A percentile compares a stretch with the other conserved stretches of the same genome.
phyloP scores from a whole-genome alignment of 805 yeast genomes.

The Kazachstania psychrophila region DNA sequence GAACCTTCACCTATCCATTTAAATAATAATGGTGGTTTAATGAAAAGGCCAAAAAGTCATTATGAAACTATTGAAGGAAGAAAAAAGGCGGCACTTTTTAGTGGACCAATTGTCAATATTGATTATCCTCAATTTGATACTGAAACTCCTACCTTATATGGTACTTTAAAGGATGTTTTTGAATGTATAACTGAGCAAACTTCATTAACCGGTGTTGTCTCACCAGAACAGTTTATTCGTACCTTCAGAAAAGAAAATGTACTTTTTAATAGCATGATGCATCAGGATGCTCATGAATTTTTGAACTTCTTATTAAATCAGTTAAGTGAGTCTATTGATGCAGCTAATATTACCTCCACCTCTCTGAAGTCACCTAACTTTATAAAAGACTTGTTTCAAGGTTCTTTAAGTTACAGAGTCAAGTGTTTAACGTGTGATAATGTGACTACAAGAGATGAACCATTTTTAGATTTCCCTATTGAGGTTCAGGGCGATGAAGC shows the following conservation, averaged over 20 bases:
- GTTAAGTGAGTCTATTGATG: constrained; percentile 38
- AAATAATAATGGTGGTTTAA: not conserved
- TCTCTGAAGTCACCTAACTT: constrained; percentile 31
- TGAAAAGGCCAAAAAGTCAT: not conserved
- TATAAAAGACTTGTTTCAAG: constrained; percentile 72
- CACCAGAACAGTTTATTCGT: constrained; percentile 66
- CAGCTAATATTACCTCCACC: constrained; percentile 13
- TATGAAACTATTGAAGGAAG: constrained; percentile 50
- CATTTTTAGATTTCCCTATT: constrained; percentile 74
- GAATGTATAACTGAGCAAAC: constrained; percentile 69
- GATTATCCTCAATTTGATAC: constrained; percentile 44
- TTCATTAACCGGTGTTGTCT: constrained; percentile 69
- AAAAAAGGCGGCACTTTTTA: constrained; percentile 66
- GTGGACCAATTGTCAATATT: constrained; percentile 76
- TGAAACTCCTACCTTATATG: constrained; percentile 38
- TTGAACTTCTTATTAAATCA: constrained; percentile 79
- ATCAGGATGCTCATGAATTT: constrained; percentile 97
- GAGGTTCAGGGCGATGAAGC: constrained; percentile 74
- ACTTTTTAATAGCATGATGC: constrained; percentile 84
- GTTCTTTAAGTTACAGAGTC: constrained; percentile 76
- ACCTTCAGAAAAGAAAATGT: constrained; percentile 75
- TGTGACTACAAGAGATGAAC: constrained; percentile 71
- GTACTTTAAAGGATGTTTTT: constrained; percentile 74
- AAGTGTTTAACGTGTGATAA: constrained; percentile 88
- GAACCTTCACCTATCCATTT: too few species aligned